These are phyloP conservation scores for Rhodotorula sp. DNA, from an alignment of 1,284 basidiomycete genomes.

Conservation along the genomic window DNA sequence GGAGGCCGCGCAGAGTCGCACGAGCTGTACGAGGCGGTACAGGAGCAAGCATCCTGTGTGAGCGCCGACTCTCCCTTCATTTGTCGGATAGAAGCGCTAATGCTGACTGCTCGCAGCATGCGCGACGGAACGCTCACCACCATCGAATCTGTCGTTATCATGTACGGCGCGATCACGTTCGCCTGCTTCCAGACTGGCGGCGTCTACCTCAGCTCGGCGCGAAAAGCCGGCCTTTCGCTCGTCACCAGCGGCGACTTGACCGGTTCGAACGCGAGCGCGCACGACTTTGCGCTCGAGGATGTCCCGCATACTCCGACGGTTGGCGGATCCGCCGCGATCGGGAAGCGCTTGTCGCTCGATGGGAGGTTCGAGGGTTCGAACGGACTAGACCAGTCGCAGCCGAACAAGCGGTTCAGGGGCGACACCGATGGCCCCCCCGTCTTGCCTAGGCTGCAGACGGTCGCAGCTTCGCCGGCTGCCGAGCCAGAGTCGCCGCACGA, in stretches of 20 bases:
- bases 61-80: neutral
- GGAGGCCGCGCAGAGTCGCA: conserved; percentile 66
- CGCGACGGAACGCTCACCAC: conserved; percentile 36
- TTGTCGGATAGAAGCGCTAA: neutral
- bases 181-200: conserved; percentile 44
- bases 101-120: conserved; percentile 22
- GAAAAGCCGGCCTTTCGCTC: conserved; percentile 17
- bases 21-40: conserved; percentile 89
- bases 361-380: neutral
- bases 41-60: conserved; percentile 68
- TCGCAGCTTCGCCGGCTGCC: neutral
- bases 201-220: conserved; percentile 31
- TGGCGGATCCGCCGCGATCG: neutral
- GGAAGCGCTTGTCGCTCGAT: conserved; percentile 2
- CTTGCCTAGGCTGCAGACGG: conserved; percentile 8
- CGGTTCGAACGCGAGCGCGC: neutral
- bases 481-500: neutral
- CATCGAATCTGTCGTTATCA: conserved; percentile 44
- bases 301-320: conserved; percentile 22
- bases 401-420: conserved; percentile 1
- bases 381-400: neutral
- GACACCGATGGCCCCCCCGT: neutral
- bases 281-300: conserved; percentile 33
- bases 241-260: conserved; percentile 1
- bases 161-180: conserved; percentile 43